Percentiles rank a stretch among this genome's conserved stretches.
These are phyloP conservation scores for Pelargonium cotyledonis DNA, from an alignment of 441 rosid species.

Conservation along the genomic window DNA sequence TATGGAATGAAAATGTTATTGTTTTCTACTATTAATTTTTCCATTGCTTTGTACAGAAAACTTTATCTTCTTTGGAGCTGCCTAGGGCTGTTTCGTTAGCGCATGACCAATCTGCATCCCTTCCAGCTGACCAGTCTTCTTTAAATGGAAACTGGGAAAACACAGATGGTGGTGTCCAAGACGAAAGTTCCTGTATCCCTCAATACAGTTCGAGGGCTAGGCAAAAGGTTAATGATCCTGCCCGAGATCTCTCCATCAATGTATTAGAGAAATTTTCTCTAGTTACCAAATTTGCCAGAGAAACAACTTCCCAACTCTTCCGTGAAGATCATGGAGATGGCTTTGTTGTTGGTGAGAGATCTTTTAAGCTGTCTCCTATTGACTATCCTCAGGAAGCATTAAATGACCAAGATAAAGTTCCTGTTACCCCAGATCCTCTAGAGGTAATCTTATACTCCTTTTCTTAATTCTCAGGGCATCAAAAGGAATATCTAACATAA, in stretches of 20 bases:
- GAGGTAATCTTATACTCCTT: conserved; percentile 48
- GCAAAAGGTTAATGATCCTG: conserved; percentile 71
- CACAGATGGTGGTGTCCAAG: conserved; percentile 29
- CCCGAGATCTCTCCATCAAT: conserved; percentile 82
- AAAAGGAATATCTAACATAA: too few species aligned
- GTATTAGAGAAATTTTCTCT: conserved; percentile 91
- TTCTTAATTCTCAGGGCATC: conserved; percentile 2
- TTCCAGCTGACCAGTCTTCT: conserved; percentile 37
- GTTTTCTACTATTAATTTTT: conserved; percentile 8
- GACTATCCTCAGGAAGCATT: conserved; percentile 39
- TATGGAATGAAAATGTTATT: conserved; percentile 2
- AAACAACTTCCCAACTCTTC: conserved; percentile 83
- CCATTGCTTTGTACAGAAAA: conserved; percentile 47
- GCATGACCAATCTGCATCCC: conserved; percentile 43
- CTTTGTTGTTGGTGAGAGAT: conserved; percentile 52
- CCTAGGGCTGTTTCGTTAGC: conserved; percentile 71
- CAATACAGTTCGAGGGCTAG: conserved; percentile 48
- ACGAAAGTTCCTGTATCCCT: conserved; percentile 35
- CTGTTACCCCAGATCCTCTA: conserved; percentile 72
- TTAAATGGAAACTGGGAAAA: conserved; percentile 40
- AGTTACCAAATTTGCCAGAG: conserved; percentile 92
- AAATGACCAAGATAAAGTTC: conserved; percentile 31
- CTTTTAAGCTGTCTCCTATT: conserved; percentile 30
- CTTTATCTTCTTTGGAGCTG: conserved; percentile 87
- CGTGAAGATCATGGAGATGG: conserved; percentile 60